A percentile compares a stretch with the other conserved stretches of the same genome.
These are phyloP conservation scores for Uromyces viciae-fabae DNA, from an alignment of 1,284 basidiomycete species.

Conservation along the genomic window DNA sequence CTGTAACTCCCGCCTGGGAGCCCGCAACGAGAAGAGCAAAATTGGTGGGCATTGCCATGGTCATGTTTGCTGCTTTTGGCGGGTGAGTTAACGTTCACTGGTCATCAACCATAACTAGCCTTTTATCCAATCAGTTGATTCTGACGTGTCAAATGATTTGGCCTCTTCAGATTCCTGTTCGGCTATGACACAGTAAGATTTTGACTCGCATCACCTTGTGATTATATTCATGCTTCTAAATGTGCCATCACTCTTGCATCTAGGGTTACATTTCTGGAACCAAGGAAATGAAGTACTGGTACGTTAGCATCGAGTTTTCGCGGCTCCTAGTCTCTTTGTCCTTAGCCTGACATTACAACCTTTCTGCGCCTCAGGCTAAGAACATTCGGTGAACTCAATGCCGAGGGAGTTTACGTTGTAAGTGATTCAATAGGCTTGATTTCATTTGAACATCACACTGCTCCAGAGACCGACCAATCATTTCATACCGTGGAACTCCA, in stretches of 20 bases:
- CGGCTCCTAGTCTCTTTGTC: no score
- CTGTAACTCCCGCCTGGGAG: constrained; percentile 11
- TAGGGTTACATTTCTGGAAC: constrained; percentile 44
- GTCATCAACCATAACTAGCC: neutral
- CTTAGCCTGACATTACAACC: neutral
- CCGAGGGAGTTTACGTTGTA: constrained; percentile 7
- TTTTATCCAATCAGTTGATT: neutral
- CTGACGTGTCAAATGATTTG: neutral
- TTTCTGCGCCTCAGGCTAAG: neutral
- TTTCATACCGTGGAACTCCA: neutral
- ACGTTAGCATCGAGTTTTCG: neutral
- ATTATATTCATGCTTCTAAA: neutral
- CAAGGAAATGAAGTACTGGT: constrained; percentile 44
- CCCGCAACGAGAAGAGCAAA: constrained; percentile 35
- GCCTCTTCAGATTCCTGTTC: constrained; percentile 21
- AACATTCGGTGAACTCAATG: constrained; percentile 18
- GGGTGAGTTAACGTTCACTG: constrained; percentile 14
- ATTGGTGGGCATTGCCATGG: constrained; percentile 39
- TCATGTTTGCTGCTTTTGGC: constrained; percentile 44
- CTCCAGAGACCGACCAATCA: neutral
- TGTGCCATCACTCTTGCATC: neutral
- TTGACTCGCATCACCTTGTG: neutral
- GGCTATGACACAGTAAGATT: constrained; percentile 40
- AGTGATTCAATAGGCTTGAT: neutral
- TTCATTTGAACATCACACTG: neutral